These are phyloP conservation scores for Paramecium primaurelia DNA, from an alignment of 73 alveolate genomes.

Conservation along the genomic window DNA sequence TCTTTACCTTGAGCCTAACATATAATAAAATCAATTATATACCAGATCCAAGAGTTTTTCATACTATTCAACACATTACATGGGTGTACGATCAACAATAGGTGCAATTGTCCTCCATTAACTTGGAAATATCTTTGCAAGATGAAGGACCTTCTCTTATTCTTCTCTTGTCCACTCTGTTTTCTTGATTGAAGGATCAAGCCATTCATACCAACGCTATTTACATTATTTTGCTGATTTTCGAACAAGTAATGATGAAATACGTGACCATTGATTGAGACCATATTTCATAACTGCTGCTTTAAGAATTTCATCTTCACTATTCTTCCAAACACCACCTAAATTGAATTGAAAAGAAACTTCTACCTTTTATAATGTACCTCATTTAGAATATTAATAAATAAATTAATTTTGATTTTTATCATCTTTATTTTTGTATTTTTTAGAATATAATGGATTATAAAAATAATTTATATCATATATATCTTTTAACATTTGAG, in stretches of 20 bases:
- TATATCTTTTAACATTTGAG: neutral
- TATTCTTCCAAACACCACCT: constrained; percentile 99
- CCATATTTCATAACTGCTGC: constrained; percentile 99
- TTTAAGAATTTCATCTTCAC: constrained; percentile 98
- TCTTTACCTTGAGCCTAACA: constrained; percentile 95
- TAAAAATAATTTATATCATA: neutral
- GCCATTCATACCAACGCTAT: constrained; percentile 99
- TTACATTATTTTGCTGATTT: constrained; percentile 99
- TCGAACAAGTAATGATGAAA: constrained; percentile 96
- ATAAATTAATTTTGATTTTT: neutral
- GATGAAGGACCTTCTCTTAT: constrained; percentile 97
- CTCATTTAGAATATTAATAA: constrained; percentile 27
- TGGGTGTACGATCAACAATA: constrained; percentile 98
- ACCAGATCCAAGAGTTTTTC: constrained; percentile 94
- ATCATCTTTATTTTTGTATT: neutral
- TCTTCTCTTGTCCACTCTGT: constrained; percentile 99
- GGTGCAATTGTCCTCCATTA: constrained; percentile 99
- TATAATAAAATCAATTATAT: neutral
- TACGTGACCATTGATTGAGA: constrained; percentile 98
- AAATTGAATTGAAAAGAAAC: neutral
- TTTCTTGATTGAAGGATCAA: constrained; percentile 99
- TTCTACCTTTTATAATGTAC: constrained; percentile 48
- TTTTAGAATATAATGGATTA: neutral
- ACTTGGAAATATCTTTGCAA: constrained; percentile 98
- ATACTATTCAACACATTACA: constrained; percentile 97